Base-by-base conservation (phyloP, 2,329 filamentous ascomycete genomes). In the Plenodomus biglobosus region DNA sequence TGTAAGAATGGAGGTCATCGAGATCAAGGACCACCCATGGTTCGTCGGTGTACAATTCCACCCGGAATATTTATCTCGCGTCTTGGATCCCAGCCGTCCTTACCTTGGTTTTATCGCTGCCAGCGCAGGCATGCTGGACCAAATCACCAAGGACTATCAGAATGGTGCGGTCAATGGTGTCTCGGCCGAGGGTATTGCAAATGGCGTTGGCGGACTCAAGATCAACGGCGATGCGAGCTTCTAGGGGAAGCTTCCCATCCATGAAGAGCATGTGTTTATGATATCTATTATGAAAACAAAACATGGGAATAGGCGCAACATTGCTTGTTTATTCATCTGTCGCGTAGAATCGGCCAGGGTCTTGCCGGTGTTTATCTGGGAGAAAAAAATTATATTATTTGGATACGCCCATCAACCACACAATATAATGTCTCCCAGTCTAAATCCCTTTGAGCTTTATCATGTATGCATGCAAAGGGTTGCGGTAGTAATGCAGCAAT, bases 1-100 rank as follows among this genome's bases (percentile, higher is more conserved):
- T 38, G 82, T 86, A 59, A 82, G 90, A 24, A 90, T 94, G 86
- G 90, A 95, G 75, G 81, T 91, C 41, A 75, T 95, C 30, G 90
- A 95, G 73, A 75, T 95, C 53, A 85, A 85, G 68, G 85, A 92
- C 56, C 90, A 95, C 69, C 88, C 87, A 0, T 95, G 83, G 79
- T 95, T 86, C 60, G 88, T 95, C 16, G 86, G 87, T 53, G 87
- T 94, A 8, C 92, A 96, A 72, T 92, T 87, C 72, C 91, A 96
- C 70, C 90, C 92, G 2, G 91, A 96, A 72, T 95, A 92, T 68
- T 78, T 89, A 42, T 86, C 82, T 59, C 81, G 87, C 43, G 90
- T 94, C 2, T 75, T 95, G 53, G 77, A 83, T 41, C 89, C 89
- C 0, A 86, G 83, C 65, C 84, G 84, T 67, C 85, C 88, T 1